Evolutionary conservation across 106 monocot genomes (phyloP), one percentile per base, ranked within the genome.

Genomic region (Dioscorea dumetorum): DNA sequence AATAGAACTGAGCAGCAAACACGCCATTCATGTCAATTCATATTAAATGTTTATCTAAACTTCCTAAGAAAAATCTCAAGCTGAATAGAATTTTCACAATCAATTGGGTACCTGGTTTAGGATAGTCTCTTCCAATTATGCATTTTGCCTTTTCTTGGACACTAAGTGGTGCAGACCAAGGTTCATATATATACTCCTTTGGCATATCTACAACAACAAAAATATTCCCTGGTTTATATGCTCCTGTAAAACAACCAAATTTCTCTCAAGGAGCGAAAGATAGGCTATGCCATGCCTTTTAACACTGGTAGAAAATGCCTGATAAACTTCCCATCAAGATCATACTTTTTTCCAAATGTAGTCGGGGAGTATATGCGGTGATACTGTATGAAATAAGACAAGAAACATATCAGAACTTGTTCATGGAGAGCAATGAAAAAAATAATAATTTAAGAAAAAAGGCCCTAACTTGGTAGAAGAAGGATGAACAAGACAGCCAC

Each of bases 181-280:
- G 94, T 75, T 90, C 94, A 61, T 94, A 94, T 69, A 94, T 94
- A 51, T 84, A 94, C 80, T 94, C 77, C 61, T 80, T 87, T 18
- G 90, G 94, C 77, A 94, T 87, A 75, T 90, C 94, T 94, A 63
- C 34, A 67, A 71, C 41, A 63, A 49, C 52, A 32, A 57, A 48
- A 12, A 53, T 33, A 53, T 33, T 24, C 33, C 12, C 24, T 64
- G 63, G 4, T 33, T 41, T 41, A 41, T 41, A 2, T 41, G 41
- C 2, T 41, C 41, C 41, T 6, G 5, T 5, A 64, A 64, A 61
- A 14, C 24, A 22, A 23, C 31, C 23, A 10, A 41, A 41, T 41
- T 5, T 61, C 10, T 14, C 61, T 33, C 60, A 21, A 31, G 12
- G n/a, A 64, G 11, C 6, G 33, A 48, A 66, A 21, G 4, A 28